Conservation (phyloP, 768 basidiomycete genomes). For the Russula brevipes region DNA sequence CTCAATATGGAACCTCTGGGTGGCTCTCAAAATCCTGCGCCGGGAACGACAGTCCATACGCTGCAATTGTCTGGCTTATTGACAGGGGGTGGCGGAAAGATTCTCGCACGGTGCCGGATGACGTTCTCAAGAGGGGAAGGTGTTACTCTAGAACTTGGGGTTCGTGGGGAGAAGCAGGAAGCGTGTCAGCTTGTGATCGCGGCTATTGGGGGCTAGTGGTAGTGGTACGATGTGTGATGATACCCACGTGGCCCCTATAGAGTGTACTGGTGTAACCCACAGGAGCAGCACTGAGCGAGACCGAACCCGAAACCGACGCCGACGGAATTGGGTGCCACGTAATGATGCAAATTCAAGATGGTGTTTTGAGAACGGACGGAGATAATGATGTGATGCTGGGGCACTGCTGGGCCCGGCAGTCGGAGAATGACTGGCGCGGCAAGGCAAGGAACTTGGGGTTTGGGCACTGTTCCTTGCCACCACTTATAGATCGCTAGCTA, state of each 20-base stretch:
- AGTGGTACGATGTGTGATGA: too few relatives aligned
- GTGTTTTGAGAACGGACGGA: neutral
- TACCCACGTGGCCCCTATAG: too few relatives aligned
- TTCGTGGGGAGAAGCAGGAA: conserved; percentile 86
- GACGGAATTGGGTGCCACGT: conserved; percentile 20
- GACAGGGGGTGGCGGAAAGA: conserved; percentile 91
- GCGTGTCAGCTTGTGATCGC: conserved; percentile 84
- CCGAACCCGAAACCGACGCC: conserved; percentile 6
- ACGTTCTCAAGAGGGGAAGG: conserved; percentile 86
- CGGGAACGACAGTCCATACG: conserved; percentile 79
- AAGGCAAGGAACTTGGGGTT: neutral
- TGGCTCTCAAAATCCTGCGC: conserved; percentile 77
- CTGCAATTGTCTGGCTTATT: conserved; percentile 90
- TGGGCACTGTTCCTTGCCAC: neutral
- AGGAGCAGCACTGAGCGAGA: neutral
- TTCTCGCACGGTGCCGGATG: conserved; percentile 92
- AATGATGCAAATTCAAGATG: neutral
- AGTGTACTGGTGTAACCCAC: too few relatives aligned
- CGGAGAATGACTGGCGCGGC: neutral
- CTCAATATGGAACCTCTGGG: conserved; percentile 96
- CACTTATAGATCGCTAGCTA: neutral
- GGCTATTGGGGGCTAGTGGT: conserved; percentile 68
- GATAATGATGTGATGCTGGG: neutral
- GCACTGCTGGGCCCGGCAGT: neutral
- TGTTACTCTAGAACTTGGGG: conserved; percentile 86